These are phyloP conservation scores for Ceratobasidium sp. DNA, from an alignment of 1,284 basidiomycete genomes.

Conservation along the genomic window DNA sequence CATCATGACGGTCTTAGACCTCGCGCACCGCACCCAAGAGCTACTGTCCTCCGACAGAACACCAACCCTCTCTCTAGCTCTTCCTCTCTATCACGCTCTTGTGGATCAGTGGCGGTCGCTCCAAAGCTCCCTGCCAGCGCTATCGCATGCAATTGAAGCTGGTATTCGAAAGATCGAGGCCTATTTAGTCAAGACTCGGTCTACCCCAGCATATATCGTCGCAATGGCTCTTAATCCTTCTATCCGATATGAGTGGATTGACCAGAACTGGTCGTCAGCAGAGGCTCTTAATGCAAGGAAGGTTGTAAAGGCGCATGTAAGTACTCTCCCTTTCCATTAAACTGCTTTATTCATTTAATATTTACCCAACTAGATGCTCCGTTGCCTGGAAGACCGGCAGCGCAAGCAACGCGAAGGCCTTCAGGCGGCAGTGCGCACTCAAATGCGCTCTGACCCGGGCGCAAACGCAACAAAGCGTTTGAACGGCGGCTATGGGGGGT, in stretches of 20 bases:
- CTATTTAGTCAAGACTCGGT: conserved; percentile 25
- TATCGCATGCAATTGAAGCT: conserved; percentile 24
- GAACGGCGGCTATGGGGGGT: not conserved
- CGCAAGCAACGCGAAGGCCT: not conserved
- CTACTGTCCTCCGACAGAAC: conserved; percentile 43
- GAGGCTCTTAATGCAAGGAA: conserved; percentile 4
- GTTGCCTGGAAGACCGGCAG: conserved; percentile 15
- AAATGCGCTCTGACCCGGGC: too few species aligned
- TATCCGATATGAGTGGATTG: conserved; percentile 26
- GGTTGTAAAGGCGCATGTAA: conserved; percentile 10
- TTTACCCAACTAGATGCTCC: not conserved
- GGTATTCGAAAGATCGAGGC: conserved; percentile 37
- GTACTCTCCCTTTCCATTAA: not conserved
- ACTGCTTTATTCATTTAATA: not conserved
- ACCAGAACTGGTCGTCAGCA: conserved; percentile 19
- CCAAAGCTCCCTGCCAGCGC: conserved; percentile 2
- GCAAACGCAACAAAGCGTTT: not conserved
- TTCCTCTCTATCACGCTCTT: conserved; percentile 34
- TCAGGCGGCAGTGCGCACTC: not conserved
- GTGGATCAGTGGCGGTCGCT: conserved; percentile 6
- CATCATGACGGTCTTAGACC: conserved; percentile 8
- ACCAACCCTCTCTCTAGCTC: conserved; percentile 32
- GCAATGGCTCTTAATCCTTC: conserved; percentile 43
- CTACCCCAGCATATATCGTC: conserved; percentile 3
- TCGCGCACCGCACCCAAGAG: conserved; percentile 36